Evolutionary conservation across 1,139 yeast genomes (phyloP).

Genomic region (Blastobotrys ciferrii): DNA sequence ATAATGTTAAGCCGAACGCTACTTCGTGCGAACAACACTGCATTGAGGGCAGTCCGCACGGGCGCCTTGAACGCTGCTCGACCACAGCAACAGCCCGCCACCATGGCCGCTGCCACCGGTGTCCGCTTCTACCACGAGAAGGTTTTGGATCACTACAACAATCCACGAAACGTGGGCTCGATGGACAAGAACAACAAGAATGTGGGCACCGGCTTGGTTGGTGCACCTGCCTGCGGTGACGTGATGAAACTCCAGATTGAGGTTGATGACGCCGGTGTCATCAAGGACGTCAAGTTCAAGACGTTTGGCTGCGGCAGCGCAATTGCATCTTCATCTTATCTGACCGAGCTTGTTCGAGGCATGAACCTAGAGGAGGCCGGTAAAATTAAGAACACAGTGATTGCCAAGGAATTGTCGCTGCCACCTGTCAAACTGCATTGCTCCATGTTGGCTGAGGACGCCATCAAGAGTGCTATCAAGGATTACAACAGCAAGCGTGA

Average conservation of each 20-base stretch:
- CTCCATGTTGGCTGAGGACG: slow-evolving; percentile 98
- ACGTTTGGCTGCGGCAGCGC: slow-evolving; percentile 99
- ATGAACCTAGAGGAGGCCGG: slow-evolving; percentile 94
- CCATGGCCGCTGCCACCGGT: not conserved
- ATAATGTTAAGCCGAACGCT: slow-evolving; percentile 1
- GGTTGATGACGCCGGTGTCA: slow-evolving; percentile 87
- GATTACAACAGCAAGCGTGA: slow-evolving; percentile 77
- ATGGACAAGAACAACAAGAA: slow-evolving; percentile 69
- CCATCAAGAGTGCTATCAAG: slow-evolving; percentile 94
- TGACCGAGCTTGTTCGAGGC: slow-evolving; percentile 93
- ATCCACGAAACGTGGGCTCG: slow-evolving; percentile 96
- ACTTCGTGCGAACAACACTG: not conserved
- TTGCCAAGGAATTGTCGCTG: slow-evolving; percentile 86
- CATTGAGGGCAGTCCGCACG: slow-evolving; percentile 1
- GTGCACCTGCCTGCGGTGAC: slow-evolving; percentile 99
- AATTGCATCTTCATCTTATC: slow-evolving; percentile 91
- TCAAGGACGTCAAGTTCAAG: slow-evolving; percentile 93
- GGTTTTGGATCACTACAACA: slow-evolving; percentile 85
- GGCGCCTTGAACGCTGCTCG: no score
- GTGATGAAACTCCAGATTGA: slow-evolving; percentile 96
- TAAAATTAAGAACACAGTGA: slow-evolving; percentile 82
- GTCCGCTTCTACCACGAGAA: slow-evolving; percentile 36
- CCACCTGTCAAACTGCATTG: slow-evolving; percentile 98
- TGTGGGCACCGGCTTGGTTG: slow-evolving; percentile 96
- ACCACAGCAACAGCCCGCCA: slow-evolving; percentile 2